phyloP scores from a whole-genome alignment of 2,329 filamentous ascomycete genomes.

The Onygena corvina region DNA sequence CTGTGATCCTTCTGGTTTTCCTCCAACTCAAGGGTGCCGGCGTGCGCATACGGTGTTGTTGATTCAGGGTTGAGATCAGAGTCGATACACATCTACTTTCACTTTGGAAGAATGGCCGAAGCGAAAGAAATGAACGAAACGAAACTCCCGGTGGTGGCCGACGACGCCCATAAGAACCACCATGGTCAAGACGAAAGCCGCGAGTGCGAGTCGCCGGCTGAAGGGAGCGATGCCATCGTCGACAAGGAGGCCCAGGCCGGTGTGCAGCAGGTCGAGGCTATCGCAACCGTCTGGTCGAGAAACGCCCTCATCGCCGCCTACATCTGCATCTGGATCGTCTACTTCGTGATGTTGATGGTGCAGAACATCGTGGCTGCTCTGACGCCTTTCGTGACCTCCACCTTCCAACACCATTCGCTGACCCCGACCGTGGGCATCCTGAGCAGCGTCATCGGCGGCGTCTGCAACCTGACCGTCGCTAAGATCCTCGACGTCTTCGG shows the following conservation, averaged over 20 bases:
- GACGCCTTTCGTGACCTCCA: slow-evolving; percentile 40
- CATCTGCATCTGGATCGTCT: slow-evolving; percentile 29
- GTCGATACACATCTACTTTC: too few relatives aligned
- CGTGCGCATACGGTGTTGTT: too few relatives aligned
- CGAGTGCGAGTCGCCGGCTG: not conserved
- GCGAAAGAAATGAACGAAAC: too few relatives aligned
- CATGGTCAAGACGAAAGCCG: not conserved
- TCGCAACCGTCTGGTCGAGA: slow-evolving; percentile 31
- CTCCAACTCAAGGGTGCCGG: too few relatives aligned
- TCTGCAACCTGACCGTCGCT: slow-evolving; percentile 46
- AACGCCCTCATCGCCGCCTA: slow-evolving; percentile 27
- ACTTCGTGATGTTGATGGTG: slow-evolving; percentile 27
- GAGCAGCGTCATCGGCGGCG: slow-evolving; percentile 42
- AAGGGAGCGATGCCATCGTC: not conserved
- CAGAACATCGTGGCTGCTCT: slow-evolving; percentile 27
- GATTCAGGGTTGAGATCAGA: too few relatives aligned
- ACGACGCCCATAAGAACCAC: not conserved
- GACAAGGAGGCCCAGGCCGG: slow-evolving; percentile 17
- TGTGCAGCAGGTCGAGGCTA: slow-evolving; percentile 33
- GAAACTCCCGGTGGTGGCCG: too few relatives aligned
- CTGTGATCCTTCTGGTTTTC: too few relatives aligned
- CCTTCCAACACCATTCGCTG: slow-evolving; percentile 41
- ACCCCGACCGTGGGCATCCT: slow-evolving; percentile 43
- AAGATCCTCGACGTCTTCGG: slow-evolving; percentile 53
- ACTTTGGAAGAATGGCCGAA: too few relatives aligned